Evolutionary conservation across 169 alveolate species (phyloP), one percentile per base, ranked within the genome.

Genomic region (Babesia ovata): DNA sequence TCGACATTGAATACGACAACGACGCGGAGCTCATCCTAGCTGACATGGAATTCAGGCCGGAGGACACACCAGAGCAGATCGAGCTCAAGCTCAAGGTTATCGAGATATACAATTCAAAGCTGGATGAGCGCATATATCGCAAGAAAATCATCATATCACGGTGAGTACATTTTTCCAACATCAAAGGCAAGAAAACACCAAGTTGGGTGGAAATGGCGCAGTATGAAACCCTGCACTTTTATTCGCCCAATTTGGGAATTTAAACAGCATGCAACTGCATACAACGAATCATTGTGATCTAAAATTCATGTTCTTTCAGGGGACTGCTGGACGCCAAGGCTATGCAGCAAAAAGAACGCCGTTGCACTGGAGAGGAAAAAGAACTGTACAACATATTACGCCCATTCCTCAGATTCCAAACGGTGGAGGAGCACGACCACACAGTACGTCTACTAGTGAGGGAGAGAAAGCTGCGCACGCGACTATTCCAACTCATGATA

Each of bases 1-100:
- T 98, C 84, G 99, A 98, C 76, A 92, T 94, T 17, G 99, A 98
- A 74, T 98, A 95, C 86, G 99, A 97, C 83, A 95, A 95, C 90
- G 99, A 98, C 91, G 99, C 99, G 22, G 99, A 98, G 81, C 86
- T 95, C 26, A 89, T 96, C 39, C 81, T 98, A 21, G 98, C 99
- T 0, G 99, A 98, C 76, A 95, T 98, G 98, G 99, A 98, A 74
- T 98, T 97, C 92, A 91, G 94, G 58, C 86, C 85, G 49, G 87
- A 85, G 9, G 95, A 91, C 58, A 84, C 94, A 33, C 96, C 96
- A 17, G 93, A 92, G 72, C 94, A 91, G 70, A 91, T 77, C 19
- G 95, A 91, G 63, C 88, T 89, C 58, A 89, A 91, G 73, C 86
- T 91, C 24, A 87, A 86, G 63, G 93, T 92, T 21, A 86, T 91